These are phyloP conservation scores for Phytophthora idaei DNA, from an alignment of 352 stramenopile species.

Conservation along the genomic window DNA sequence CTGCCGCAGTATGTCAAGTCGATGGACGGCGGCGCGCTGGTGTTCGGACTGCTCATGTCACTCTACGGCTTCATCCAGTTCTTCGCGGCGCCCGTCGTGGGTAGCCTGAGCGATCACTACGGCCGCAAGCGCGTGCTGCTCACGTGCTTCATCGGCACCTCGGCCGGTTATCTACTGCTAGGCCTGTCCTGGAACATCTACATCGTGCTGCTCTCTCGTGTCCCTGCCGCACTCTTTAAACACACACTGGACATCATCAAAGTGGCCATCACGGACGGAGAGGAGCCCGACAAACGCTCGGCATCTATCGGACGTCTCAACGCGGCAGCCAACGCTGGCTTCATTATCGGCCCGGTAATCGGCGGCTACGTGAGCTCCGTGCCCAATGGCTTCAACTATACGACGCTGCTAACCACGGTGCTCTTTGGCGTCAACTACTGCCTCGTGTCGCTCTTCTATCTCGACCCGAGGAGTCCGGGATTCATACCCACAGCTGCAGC, in stretches of 20 bases:
- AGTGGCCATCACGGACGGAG: slow-evolving; percentile 67
- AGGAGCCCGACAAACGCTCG: slow-evolving; percentile 39
- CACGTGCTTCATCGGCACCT: slow-evolving; percentile 64
- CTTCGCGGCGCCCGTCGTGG: slow-evolving; percentile 75
- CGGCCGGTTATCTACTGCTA: slow-evolving; percentile 70
- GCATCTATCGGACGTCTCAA: slow-evolving; percentile 75
- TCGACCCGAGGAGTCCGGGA: slow-evolving; percentile 22
- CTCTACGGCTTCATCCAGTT: slow-evolving; percentile 89
- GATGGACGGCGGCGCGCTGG: slow-evolving; percentile 71
- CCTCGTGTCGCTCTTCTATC: slow-evolving; percentile 66
- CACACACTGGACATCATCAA: slow-evolving; percentile 85
- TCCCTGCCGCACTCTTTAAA: slow-evolving; percentile 80
- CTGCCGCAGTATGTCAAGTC: slow-evolving; percentile 79
- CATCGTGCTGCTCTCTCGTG: slow-evolving; percentile 73
- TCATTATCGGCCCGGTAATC: slow-evolving; percentile 76
- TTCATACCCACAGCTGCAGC: not conserved
- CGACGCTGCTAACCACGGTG: slow-evolving; percentile 67
- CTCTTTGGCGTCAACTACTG: slow-evolving; percentile 77
- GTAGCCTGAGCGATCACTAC: slow-evolving; percentile 77
- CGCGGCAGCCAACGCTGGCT: slow-evolving; percentile 71
- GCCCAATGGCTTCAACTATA: slow-evolving; percentile 84
- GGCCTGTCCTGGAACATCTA: slow-evolving; percentile 82
- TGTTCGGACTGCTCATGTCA: slow-evolving; percentile 82
- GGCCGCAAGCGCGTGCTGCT: slow-evolving; percentile 67
- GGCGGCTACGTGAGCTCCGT: slow-evolving; percentile 73